A percentile compares a stretch with the other conserved stretches of the same genome.
phyloP scores from a whole-genome alignment of 2,329 filamentous ascomycete genomes.

The Dactylellina cionopaga region DNA sequence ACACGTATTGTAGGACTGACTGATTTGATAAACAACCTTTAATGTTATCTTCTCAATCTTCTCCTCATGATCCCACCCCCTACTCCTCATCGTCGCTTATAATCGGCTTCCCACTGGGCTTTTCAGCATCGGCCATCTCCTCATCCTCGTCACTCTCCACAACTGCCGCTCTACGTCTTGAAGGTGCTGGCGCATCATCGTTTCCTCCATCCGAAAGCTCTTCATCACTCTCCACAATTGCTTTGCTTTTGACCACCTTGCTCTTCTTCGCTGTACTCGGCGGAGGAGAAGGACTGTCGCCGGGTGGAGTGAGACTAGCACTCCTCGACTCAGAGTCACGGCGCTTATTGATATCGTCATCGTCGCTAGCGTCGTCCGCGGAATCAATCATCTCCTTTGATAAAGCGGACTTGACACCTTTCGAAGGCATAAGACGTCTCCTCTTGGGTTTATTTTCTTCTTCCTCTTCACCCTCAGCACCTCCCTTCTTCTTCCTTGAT shows the following conservation, averaged over 20 bases:
- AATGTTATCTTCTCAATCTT: neutral
- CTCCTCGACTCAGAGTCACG: slow-evolving; percentile 26
- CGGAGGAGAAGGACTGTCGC: slow-evolving; percentile 14
- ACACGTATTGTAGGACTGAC: too few relatives aligned
- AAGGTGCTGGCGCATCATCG: slow-evolving; percentile 7
- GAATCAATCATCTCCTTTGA: slow-evolving; percentile 40
- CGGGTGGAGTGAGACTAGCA: slow-evolving; percentile 29
- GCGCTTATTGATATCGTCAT: slow-evolving; percentile 23
- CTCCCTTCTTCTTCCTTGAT: slow-evolving; percentile 39
- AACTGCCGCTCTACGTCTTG: slow-evolving; percentile 15
- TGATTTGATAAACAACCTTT: too few relatives aligned
- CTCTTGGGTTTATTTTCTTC: slow-evolving; percentile 32
- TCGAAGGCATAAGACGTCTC: slow-evolving; percentile 35
- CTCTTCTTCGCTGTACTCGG: slow-evolving; percentile 23
- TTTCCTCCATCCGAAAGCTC: slow-evolving; percentile 20
- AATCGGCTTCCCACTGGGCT: neutral
- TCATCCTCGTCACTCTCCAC: slow-evolving; percentile 49
- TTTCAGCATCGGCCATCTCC: slow-evolving; percentile 55
- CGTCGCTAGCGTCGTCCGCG: too few relatives aligned
- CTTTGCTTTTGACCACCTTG: slow-evolving; percentile 32
- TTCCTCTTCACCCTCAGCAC: slow-evolving; percentile 22
- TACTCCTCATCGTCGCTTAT: slow-evolving; percentile 25
- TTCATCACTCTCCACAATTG: slow-evolving; percentile 41
- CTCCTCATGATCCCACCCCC: neutral
- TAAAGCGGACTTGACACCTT: slow-evolving; percentile 24